Base-by-base conservation (phyloP, 2,329 filamentous ascomycete species). In the Didymella pinodella region DNA sequence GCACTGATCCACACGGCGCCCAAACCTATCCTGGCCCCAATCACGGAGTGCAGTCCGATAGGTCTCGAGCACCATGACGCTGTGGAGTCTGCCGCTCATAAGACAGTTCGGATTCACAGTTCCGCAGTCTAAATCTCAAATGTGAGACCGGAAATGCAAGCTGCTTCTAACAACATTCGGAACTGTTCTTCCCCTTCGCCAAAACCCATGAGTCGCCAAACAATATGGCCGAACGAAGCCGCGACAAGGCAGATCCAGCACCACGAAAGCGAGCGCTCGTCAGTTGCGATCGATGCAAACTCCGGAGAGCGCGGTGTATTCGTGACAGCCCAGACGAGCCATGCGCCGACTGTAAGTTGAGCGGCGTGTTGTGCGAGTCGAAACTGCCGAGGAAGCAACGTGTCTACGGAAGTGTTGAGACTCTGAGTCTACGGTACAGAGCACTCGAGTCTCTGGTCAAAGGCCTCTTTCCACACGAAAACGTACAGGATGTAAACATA, bases 331-430 rank as follows among this genome's bases (percentile, higher is more conserved):
- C 69, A 34, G 68, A 71, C 18, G 65, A 72, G 54, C 62, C 69
- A 52, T 81, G 79, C 57, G 75, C 78, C 43, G 74, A 75, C 54
- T 81, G 79, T 60, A 64, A 74, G 48, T 69, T 77, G 47, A 74
- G 71, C 25, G 76, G 75, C 8, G 76, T 79, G 26, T 65, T 68
- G 32, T 81, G 79, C 65, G 76, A 80, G 62, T 79, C 75, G 7
- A 80, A 78, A 11, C 67, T 80, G 34, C 79, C 80, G 6, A 75
- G 80, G 25, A 81, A 81, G 61, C 78, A 79, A 38, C 69, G 80
- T 32, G 78, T 81, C 11, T 81, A 81, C 54, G 80, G 80, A 16
- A 81, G 79, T 57, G 77, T 80, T 7, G 80, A 81, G 59, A 80
- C 78, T n/a, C 67, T 81, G 43, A 80, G 78, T 47, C 68, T 78